Evolutionary conservation across 148 eudicot genomes (phyloP).

Genomic region (Beta vulgaris): DNA sequence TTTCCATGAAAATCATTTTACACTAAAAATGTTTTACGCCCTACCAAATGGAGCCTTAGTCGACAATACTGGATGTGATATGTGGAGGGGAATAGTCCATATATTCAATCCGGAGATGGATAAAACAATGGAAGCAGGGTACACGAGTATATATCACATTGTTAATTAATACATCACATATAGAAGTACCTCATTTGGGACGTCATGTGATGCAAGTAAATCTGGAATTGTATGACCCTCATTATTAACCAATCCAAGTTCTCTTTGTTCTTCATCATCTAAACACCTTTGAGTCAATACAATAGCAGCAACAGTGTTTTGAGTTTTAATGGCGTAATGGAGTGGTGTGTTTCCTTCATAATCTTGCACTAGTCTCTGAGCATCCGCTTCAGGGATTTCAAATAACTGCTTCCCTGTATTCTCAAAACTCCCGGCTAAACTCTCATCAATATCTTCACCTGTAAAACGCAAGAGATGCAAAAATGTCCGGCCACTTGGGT

Average conservation of each 20-base stretch:
- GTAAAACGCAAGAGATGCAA: constrained; percentile 12
- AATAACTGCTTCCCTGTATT: background rate
- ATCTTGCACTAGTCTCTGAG: constrained; percentile 8
- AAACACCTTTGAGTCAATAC: background rate
- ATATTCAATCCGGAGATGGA: too few species aligned
- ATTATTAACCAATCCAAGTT: background rate
- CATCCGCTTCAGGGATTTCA: constrained; percentile 5
- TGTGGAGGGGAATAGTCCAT: too few species aligned
- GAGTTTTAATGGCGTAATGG: background rate
- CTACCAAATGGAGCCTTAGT: too few species aligned
- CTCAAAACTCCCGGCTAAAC: background rate
- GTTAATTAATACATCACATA: too few species aligned
- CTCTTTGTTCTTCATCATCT: background rate
- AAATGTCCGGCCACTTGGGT: background rate
- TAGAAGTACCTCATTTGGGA: constrained; percentile 2
- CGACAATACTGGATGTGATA: too few species aligned
- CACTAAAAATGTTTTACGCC: too few species aligned
- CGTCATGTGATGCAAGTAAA: constrained; percentile 10
- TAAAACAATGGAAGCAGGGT: too few species aligned
- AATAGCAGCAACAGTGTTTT: background rate
- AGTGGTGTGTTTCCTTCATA: constrained; percentile 7
- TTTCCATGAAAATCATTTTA: too few species aligned
- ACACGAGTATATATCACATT: too few species aligned
- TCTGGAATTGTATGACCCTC: background rate
- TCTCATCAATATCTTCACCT: background rate